phyloP scores from a whole-genome alignment of 2,329 filamentous ascomycete genomes.

The Xylaria digitata region DNA sequence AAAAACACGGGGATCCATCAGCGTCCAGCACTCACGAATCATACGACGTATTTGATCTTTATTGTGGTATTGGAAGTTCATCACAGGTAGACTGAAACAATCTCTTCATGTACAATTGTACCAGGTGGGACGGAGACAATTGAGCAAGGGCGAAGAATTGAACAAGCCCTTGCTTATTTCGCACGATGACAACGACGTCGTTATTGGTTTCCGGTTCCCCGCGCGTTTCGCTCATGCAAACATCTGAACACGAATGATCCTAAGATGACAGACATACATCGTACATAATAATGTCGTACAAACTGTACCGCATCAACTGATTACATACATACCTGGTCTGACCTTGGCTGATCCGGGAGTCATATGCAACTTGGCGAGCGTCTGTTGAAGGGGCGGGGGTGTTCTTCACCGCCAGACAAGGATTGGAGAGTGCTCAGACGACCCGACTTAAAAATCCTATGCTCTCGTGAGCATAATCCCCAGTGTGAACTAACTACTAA shows the following conservation, averaged over 20 bases:
- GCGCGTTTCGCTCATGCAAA: conserved; percentile 32
- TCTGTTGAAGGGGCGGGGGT: conserved; percentile 22
- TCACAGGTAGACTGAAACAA: neutral
- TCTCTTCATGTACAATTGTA: neutral
- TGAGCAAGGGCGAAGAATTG: neutral
- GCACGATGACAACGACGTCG: neutral
- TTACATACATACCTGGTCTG: conserved; percentile 10
- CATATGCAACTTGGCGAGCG: conserved; percentile 30
- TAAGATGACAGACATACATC: conserved; percentile 32
- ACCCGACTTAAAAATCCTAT: conserved; percentile 28
- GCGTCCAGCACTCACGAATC: neutral
- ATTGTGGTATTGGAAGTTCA: neutral
- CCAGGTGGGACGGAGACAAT: neutral
- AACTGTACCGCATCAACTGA: conserved; percentile 8
- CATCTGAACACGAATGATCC: conserved; percentile 15
- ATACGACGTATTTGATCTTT: conserved; percentile 1
- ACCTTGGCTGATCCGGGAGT: conserved; percentile 23
- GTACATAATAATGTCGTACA: conserved; percentile 22
- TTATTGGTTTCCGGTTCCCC: conserved; percentile 21
- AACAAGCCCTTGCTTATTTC: conserved; percentile 8
- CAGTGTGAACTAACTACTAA: conserved; percentile 9
- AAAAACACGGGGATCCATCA: conserved; percentile 19
- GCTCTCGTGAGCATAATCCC: conserved; percentile 32
- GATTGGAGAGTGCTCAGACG: conserved; percentile 29
- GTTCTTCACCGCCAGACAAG: conserved; percentile 37